phyloP scores from a whole-genome alignment of 1,284 basidiomycete species.

The Cerioporus squamosus region DNA sequence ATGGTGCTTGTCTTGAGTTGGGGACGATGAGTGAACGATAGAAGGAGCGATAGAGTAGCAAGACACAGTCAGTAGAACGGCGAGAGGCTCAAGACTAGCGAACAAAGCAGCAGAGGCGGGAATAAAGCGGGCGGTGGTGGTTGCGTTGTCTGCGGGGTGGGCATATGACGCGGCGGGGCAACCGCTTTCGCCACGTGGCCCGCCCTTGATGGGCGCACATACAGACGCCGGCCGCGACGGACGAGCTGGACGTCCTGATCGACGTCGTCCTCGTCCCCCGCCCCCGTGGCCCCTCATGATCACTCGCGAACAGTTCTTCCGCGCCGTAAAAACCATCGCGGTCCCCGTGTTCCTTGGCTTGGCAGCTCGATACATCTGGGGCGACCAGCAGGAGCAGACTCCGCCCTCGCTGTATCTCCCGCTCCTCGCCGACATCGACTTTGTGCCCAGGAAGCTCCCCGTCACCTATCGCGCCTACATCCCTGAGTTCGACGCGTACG shows the following conservation, averaged over 20 bases:
- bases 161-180: conserved; percentile 35
- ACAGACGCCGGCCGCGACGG: not conserved
- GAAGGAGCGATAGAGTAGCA: conserved; percentile 6
- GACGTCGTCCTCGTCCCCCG: conserved; percentile 6
- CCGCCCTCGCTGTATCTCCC: conserved; percentile 25
- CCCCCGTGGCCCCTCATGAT: conserved; percentile 13
- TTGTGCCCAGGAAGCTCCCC: conserved; percentile 23
- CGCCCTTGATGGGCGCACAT: conserved; percentile 1
- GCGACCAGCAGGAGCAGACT: conserved; percentile 12
- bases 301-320: conserved; percentile 23
- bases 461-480: conserved; percentile 22
- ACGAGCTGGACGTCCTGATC: conserved; percentile 11
- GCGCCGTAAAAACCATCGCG: conserved; percentile 22
- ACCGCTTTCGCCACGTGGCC: conserved; percentile 14
- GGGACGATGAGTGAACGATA: conserved; percentile 2
- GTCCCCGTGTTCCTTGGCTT: conserved; percentile 24
- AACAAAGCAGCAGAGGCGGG: not conserved
- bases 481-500: conserved; percentile 15
- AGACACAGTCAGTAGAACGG: conserved; percentile 6
- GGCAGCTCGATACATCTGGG: conserved; percentile 15
- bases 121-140: conserved; percentile 3
- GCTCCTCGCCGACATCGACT: conserved; percentile 28
- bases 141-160: conserved; percentile 10
- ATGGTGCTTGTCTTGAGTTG: conserved; percentile 19
- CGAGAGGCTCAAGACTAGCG: not conserved